phyloP scores from a whole-genome alignment of 805 yeast genomes.

The Metschnikowia amazonensis region DNA sequence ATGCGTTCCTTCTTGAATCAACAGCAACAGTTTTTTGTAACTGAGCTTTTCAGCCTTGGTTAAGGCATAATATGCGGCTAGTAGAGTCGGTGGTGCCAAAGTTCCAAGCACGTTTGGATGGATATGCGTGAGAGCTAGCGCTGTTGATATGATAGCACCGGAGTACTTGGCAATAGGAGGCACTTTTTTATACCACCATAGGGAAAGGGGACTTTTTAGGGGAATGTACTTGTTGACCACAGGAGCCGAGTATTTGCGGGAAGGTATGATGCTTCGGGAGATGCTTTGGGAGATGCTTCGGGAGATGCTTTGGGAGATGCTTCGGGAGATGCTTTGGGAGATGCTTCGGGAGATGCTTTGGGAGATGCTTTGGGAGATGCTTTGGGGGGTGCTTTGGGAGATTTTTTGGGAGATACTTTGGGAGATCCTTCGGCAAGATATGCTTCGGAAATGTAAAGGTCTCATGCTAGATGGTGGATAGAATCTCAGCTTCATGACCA shows the following conservation, averaged over 20 bases:
- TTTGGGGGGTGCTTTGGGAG: no score
- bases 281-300: no score
- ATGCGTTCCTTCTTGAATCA: constrained; percentile 8
- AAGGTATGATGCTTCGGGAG: neutral
- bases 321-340: no score
- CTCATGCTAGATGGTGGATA: no score
- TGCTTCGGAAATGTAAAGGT: no score
- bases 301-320: no score
- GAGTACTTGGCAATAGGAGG: constrained; percentile 29
- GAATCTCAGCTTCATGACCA: no score
- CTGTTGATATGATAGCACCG: constrained; percentile 23
- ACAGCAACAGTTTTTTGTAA: constrained; percentile 15
- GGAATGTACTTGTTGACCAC: constrained; percentile 33
- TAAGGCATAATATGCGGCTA: constrained; percentile 26
- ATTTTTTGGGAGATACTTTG: no score
- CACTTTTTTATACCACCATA: constrained; percentile 26
- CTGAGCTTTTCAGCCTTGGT: constrained; percentile 14
- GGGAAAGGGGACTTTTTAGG: constrained; percentile 21
- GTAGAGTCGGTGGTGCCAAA: constrained; percentile 33
- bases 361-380: no score
- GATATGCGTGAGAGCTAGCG: constrained; percentile 28
- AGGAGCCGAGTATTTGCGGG: constrained; percentile 19
- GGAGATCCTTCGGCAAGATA: no score
- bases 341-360: no score
- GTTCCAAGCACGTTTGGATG: constrained; percentile 37